Percentiles rank a stretch among this genome's conserved stretches.
Evolutionary conservation across 106 monocot genomes (phyloP).

Genomic region (Hemerocallis citrina): DNA sequence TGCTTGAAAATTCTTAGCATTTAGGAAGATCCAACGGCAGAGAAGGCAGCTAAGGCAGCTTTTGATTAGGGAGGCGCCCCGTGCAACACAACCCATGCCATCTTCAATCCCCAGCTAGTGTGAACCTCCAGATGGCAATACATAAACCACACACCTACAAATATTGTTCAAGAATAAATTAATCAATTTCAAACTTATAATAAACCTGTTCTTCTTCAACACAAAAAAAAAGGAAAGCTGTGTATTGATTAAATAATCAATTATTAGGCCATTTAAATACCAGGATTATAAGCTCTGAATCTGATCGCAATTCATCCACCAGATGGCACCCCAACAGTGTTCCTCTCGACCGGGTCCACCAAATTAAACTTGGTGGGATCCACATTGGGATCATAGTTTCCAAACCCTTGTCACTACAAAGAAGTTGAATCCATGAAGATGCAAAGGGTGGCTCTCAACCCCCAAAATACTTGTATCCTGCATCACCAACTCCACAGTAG

Average conservation of each 20-base stretch:
- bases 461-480: too few relatives aligned
- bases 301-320: conserved; percentile 45
- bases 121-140: conserved; percentile 53
- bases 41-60: conserved; percentile 36
- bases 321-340: conserved; percentile 33
- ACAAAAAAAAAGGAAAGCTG: too few relatives aligned
- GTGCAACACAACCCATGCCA: conserved; percentile 48
- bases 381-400: conserved; percentile 23
- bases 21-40: conserved; percentile 51
- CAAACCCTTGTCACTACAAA: conserved; percentile 40
- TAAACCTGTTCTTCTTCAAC: too few relatives aligned
- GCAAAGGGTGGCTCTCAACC: too few relatives aligned
- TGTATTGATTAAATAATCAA: too few relatives aligned
- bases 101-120: conserved; percentile 41
- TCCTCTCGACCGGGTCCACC: too few relatives aligned
- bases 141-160: conserved; percentile 51
- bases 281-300: conserved; percentile 40
- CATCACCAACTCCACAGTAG: too few relatives aligned
- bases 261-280: too few relatives aligned
- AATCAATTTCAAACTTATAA: too few relatives aligned
- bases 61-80: conserved; percentile 32
- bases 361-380: conserved; percentile 20
- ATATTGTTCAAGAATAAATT: too few relatives aligned
- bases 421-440: too few relatives aligned
- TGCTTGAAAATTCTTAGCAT: conserved; percentile 13